Conservation (phyloP, 2,329 filamentous ascomycete species). For the Phyllosticta ampelicida region DNA sequence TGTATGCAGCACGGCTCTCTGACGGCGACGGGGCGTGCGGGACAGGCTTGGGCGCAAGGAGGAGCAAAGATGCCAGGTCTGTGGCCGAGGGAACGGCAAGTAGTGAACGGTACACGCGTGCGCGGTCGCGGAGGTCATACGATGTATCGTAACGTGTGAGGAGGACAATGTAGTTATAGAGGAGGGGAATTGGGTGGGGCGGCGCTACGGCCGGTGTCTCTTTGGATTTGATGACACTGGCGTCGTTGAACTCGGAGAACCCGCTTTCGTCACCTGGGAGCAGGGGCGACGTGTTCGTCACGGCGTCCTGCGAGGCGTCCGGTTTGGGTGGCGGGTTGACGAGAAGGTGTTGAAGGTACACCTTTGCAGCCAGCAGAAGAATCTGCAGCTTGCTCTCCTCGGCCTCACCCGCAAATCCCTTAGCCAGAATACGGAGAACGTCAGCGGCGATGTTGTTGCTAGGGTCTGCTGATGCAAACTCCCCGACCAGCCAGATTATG, state of each 20-base stretch:
- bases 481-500: conserved; percentile 94
- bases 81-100: conserved; percentile 62
- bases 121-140: conserved; percentile 86
- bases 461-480: conserved; percentile 71
- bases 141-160: conserved; percentile 88
- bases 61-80: conserved; percentile 79
- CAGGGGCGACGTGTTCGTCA: background rate
- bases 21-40: conserved; percentile 85
- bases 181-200: conserved; percentile 55
- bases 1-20: conserved; percentile 65
- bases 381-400: conserved; percentile 87
- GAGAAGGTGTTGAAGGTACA: conserved; percentile 83
- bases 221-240: conserved; percentile 27
- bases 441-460: conserved; percentile 89
- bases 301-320: conserved; percentile 1
- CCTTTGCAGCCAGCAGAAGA: conserved; percentile 85
- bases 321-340: conserved; percentile 35
- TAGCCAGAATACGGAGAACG: conserved; percentile 76
- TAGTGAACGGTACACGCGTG: conserved; percentile 77
- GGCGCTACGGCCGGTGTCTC: conserved; percentile 18
- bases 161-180: conserved; percentile 78
- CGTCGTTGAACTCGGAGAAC: conserved; percentile 16
- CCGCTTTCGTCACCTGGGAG: conserved; percentile 7
- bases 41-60: conserved; percentile 88
- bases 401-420: conserved; percentile 72